phyloP scores from a whole-genome alignment of 2,329 filamentous ascomycete genomes.

The Aureobasidium sp. region DNA sequence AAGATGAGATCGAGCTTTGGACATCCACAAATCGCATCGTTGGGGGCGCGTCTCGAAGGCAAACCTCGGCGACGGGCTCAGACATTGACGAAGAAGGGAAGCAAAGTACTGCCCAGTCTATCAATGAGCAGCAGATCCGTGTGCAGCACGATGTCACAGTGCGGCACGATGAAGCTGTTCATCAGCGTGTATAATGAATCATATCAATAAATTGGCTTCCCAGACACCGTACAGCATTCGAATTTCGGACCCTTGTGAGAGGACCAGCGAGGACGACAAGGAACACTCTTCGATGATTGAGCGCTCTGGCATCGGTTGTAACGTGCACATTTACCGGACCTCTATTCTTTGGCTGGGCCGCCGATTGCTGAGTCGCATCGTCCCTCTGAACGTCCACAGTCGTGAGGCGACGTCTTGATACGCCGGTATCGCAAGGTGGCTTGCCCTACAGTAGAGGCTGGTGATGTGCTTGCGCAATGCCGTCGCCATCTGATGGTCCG shows the following conservation, averaged over 20 bases:
- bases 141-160: background rate
- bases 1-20: slow-evolving; percentile 7
- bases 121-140: background rate
- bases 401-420: background rate
- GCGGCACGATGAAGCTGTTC: background rate
- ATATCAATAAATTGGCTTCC: no score
- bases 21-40: background rate
- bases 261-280: background rate
- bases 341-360: background rate
- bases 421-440: background rate
- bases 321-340: background rate
- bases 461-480: background rate
- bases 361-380: background rate
- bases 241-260: background rate
- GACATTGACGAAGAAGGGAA: background rate
- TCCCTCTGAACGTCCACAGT: background rate
- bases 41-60: background rate
- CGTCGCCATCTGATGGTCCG: background rate
- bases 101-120: background rate
- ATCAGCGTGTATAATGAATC: background rate
- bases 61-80: background rate
- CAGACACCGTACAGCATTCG: background rate
- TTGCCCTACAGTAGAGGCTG: background rate
- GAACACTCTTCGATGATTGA: background rate
- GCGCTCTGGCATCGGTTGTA: background rate